phyloP scores from a whole-genome alignment of 2,329 filamentous ascomycete genomes.

The Ascochyta lentis region DNA sequence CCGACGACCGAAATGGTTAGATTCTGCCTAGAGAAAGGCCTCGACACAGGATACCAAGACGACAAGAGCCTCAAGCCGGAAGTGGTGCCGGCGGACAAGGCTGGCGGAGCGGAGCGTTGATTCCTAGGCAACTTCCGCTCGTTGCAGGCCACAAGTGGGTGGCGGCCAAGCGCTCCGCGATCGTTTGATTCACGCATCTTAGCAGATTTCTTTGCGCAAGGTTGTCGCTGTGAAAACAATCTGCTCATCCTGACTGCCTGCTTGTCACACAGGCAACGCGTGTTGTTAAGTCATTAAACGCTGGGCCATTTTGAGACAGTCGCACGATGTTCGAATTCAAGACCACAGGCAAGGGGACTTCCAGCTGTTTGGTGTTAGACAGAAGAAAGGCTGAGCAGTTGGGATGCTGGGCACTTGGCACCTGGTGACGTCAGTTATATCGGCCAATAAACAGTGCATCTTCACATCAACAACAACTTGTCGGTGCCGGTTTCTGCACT shows the following conservation, averaged over 20 bases:
- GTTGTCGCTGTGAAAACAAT: not conserved
- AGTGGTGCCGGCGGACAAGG: slow-evolving; percentile 19
- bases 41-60: slow-evolving; percentile 27
- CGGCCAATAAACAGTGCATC: too few species aligned
- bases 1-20: slow-evolving; percentile 11
- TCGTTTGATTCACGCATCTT: not conserved
- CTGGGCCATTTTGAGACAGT: not conserved
- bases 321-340: too few species aligned
- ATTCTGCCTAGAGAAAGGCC: slow-evolving; percentile 12
- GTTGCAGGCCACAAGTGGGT: not conserved
- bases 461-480: not conserved
- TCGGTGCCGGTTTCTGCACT: not conserved
- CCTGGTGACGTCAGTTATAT: too few species aligned
- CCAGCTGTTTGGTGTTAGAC: too few species aligned
- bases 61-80: slow-evolving; percentile 36
- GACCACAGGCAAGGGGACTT: too few species aligned
- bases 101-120: slow-evolving; percentile 25
- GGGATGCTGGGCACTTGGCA: too few species aligned
- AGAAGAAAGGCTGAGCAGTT: too few species aligned
- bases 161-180: slow-evolving; percentile 17
- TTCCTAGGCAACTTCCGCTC: slow-evolving; percentile 2
- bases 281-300: not conserved
- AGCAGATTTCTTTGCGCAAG: not conserved
- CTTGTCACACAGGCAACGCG: not conserved
- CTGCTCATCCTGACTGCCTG: not conserved